phyloP scores from a whole-genome alignment of 2,329 filamentous ascomycete species.

The Raffaelea deltoideospora region DNA sequence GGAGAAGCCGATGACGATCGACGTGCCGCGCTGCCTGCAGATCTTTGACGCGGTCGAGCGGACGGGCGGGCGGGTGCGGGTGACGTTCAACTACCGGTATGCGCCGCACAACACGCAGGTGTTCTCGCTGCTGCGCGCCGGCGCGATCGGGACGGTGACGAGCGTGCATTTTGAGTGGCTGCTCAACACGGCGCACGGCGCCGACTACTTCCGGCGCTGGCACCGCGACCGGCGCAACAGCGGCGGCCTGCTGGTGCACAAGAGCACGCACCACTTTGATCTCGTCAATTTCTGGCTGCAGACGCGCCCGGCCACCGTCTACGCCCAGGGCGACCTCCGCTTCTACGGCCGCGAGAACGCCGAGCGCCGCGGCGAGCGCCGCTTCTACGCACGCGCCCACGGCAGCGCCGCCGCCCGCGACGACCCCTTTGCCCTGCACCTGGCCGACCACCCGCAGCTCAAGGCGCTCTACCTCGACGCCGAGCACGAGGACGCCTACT shows the following conservation, averaged over 20 bases:
- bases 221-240: conserved; percentile 32
- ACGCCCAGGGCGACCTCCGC: conserved; percentile 27
- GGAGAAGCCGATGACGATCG: conserved; percentile 38
- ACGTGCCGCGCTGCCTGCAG: conserved; percentile 24
- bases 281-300: conserved; percentile 35
- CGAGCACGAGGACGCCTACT: conserved; percentile 32
- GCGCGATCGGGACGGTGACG: conserved; percentile 27
- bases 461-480: conserved; percentile 30
- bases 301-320: conserved; percentile 25
- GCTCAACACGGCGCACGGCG: conserved; percentile 31
- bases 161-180: conserved; percentile 35
- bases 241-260: conserved; percentile 32
- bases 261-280: conserved; percentile 35
- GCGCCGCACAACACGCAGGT: conserved; percentile 36
- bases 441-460: conserved; percentile 24
- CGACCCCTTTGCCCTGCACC: conserved; percentile 30
- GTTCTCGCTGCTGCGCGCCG: conserved; percentile 25
- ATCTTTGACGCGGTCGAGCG: conserved; percentile 29
- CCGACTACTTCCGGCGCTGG: conserved; percentile 35
- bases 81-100: conserved; percentile 36
- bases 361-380: conserved; percentile 21
- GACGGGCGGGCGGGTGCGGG: conserved; percentile 26
- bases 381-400: conserved; percentile 23
- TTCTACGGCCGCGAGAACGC: conserved; percentile 37
- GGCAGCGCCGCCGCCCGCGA: conserved; percentile 24